Conservation (phyloP, 805 yeast genomes). For the Saccharomycopsis sp. region DNA sequence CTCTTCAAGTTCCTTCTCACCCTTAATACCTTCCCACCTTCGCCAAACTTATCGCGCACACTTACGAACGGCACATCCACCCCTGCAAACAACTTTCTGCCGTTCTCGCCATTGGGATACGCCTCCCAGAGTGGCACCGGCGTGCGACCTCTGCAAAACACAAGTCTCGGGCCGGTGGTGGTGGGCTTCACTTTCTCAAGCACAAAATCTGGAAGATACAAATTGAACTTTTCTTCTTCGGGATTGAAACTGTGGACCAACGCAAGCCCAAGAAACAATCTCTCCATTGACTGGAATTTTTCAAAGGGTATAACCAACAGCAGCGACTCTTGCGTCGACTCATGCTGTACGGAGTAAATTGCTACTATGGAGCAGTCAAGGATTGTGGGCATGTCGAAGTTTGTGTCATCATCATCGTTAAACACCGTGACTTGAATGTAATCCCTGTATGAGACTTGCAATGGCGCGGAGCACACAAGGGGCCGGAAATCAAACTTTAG, state of each 20-base stretch:
- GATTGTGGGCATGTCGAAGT: constrained; percentile 1
- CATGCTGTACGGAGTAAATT: constrained; percentile 11
- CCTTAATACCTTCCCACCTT: constrained; percentile 42
- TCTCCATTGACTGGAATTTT: background rate
- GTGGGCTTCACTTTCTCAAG: background rate
- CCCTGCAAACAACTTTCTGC: constrained; percentile 15
- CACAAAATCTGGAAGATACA: constrained; percentile 10
- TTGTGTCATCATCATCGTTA: constrained; percentile 3
- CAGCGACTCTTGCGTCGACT: background rate
- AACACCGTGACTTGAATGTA: background rate
- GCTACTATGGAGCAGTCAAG: constrained; percentile 17
- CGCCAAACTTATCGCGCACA: constrained; percentile 36
- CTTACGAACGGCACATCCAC: constrained; percentile 15
- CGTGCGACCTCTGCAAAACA: constrained; percentile 13
- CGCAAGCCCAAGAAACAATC: constrained; percentile 9
- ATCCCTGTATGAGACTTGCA: constrained; percentile 10
- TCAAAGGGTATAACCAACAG: background rate
- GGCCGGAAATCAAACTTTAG: constrained; percentile 12
- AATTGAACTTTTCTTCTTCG: constrained; percentile 9
- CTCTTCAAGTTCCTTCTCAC: constrained; percentile 41
- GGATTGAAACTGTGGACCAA: constrained; percentile 15
- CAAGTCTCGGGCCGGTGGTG: background rate
- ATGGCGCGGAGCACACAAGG: constrained; percentile 6
- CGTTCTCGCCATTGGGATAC: constrained; percentile 21
- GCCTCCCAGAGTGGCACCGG: constrained; percentile 26